Conservation (phyloP, 768 basidiomycete species). For the Kwoniella heveanensis region DNA sequence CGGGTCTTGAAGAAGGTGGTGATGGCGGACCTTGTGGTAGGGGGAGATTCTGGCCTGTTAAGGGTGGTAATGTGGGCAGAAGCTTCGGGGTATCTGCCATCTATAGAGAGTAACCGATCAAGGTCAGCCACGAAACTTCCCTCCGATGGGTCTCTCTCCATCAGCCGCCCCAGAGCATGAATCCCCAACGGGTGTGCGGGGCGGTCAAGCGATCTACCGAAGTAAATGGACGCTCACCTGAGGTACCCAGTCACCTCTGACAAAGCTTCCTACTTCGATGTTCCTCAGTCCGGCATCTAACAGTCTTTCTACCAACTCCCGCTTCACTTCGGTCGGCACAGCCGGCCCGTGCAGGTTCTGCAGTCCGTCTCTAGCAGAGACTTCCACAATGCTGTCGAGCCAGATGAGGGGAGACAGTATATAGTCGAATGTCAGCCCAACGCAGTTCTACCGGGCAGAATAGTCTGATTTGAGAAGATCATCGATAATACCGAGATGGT, state of each 20-base stretch:
- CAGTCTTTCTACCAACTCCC: constrained; percentile 76
- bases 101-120: no score
- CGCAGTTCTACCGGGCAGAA: no score
- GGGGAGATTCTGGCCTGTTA: constrained; percentile 13
- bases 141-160: no score
- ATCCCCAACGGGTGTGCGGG: no score
- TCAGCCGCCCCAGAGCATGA: no score
- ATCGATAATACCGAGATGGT: no score
- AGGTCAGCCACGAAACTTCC: no score
- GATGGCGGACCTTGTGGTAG: constrained; percentile 1
- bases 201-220: no score
- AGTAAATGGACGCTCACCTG: constrained; percentile 67
- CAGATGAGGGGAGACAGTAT: no score
- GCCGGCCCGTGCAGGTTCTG: constrained; percentile 77
- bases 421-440: no score
- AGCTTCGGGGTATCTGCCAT: constrained; percentile 86
- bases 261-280: constrained; percentile 86
- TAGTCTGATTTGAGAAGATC: no score
- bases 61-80: constrained; percentile 54
- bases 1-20: constrained; percentile 57
- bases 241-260: constrained; percentile 90
- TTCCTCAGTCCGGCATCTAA: constrained; percentile 67
- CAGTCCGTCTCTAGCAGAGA: constrained; percentile 86
- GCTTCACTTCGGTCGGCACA: constrained; percentile 73
- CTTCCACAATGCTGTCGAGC: constrained; percentile 74